Percentiles rank a stretch among this genome's conserved stretches.
Conservation (phyloP, 2,329 filamentous ascomycete species). For the Tolypocladium guangdongense region DNA sequence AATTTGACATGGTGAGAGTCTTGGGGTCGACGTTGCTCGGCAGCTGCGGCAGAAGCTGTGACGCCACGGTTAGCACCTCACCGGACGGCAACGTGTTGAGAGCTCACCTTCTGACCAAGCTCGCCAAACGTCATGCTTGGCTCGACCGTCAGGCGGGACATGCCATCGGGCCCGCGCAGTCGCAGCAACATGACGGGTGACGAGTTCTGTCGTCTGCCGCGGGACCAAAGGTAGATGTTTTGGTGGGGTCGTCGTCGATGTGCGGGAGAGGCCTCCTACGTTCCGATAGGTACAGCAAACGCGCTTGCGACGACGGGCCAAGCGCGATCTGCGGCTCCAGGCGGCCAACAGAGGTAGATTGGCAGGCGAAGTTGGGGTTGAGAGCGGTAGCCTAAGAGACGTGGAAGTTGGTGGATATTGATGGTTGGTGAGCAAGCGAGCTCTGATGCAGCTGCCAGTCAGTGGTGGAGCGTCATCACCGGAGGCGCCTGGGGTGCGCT, state of each 20-base stretch:
- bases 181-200: slow-evolving; percentile 61
- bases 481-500: neutral
- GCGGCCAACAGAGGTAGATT: neutral
- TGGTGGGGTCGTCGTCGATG: neutral
- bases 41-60: slow-evolving; percentile 45
- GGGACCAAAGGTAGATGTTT: neutral
- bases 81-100: neutral
- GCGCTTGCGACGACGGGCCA: neutral
- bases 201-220: neutral
- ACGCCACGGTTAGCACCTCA: neutral
- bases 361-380: neutral
- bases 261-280: neutral
- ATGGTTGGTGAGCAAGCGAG: neutral
- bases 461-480: slow-evolving; percentile 4
- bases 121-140: slow-evolving; percentile 60
- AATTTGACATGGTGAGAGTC: slow-evolving; percentile 51
- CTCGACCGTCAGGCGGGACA: slow-evolving; percentile 74
- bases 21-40: slow-evolving; percentile 50
- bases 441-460: neutral
- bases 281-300: neutral
- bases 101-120: slow-evolving; percentile 40
- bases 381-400: neutral
- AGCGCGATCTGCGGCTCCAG: neutral
- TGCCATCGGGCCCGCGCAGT: slow-evolving; percentile 85
- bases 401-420: slow-evolving; percentile 7